phyloP scores from a whole-genome alignment of 192 early-diverging fungal genomes.

The Backusella psychrophila region DNA sequence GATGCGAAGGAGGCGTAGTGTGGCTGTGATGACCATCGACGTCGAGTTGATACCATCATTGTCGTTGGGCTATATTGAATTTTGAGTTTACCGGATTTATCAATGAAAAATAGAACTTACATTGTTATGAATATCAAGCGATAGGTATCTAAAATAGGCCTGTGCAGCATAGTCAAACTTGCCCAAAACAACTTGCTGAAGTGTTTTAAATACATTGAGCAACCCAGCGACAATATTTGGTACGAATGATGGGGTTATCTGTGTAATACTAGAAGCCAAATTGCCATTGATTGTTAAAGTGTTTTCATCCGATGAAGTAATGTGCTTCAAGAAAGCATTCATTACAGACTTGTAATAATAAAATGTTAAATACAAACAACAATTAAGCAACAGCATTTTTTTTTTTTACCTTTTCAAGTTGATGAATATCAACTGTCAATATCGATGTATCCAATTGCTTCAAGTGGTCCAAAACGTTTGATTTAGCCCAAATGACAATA shows the following conservation, averaged over 20 bases:
- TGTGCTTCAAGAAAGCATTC: not conserved
- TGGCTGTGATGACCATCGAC: conserved; percentile 48
- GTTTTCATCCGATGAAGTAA: not conserved
- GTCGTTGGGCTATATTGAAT: not conserved
- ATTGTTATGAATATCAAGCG: conserved; percentile 12
- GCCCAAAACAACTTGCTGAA: conserved; percentile 4
- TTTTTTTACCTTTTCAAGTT: conserved; percentile 5
- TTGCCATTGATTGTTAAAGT: not conserved
- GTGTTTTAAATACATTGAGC: not conserved
- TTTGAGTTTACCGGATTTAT: not conserved
- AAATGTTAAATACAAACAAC: not conserved
- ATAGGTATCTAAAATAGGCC: conserved; percentile 15
- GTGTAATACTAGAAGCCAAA: not conserved
- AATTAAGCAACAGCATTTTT: not conserved
- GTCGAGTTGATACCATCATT: conserved; percentile 9
- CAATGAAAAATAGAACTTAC: not conserved
- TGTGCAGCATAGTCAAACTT: conserved; percentile 7
- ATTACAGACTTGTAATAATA: not conserved
- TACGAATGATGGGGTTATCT: not conserved
- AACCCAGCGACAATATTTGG: not conserved
- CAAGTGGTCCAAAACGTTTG: conserved; percentile 12
- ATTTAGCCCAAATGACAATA: conserved; percentile 2
- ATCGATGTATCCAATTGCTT: not conserved
- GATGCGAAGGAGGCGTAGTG: conserved; percentile 60
- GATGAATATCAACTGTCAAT: not conserved